These are phyloP conservation scores for Citeromyces siamensis DNA, from an alignment of 1,139 yeast genomes.

Conservation along the genomic window DNA sequence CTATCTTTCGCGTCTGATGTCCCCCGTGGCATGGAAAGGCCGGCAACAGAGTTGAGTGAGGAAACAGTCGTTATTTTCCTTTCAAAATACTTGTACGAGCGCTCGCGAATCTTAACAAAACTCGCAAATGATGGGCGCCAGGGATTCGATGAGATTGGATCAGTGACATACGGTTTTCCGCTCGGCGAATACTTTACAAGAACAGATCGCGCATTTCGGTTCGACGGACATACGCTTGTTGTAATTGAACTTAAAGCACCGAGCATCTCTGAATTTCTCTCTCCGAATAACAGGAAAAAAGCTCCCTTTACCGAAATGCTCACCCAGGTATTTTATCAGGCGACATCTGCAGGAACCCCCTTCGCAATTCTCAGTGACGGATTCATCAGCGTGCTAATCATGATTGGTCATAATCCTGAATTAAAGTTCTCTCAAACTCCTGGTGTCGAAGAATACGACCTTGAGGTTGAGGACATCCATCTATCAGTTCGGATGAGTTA, in stretches of 20 bases:
- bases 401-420: background rate
- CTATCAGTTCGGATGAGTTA: background rate
- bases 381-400: background rate
- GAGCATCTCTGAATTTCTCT: background rate
- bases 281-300: background rate
- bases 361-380: background rate
- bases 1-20: background rate
- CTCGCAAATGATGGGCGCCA: background rate
- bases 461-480: background rate
- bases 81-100: background rate
- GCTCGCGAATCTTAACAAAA: background rate
- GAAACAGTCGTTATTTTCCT: background rate
- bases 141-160: background rate
- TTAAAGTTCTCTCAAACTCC: background rate
- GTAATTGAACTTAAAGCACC: background rate
- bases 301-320: background rate
- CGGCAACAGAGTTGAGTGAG: background rate
- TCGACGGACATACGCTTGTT: background rate
- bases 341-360: background rate
- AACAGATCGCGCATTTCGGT: background rate
- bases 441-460: background rate
- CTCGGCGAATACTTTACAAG: background rate
- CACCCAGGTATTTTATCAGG: slow-evolving; percentile 4
- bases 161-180: background rate
- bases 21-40: background rate